Base-by-base conservation (phyloP, 1,139 yeast species). In the Yamadazyma atmosphaerica region DNA sequence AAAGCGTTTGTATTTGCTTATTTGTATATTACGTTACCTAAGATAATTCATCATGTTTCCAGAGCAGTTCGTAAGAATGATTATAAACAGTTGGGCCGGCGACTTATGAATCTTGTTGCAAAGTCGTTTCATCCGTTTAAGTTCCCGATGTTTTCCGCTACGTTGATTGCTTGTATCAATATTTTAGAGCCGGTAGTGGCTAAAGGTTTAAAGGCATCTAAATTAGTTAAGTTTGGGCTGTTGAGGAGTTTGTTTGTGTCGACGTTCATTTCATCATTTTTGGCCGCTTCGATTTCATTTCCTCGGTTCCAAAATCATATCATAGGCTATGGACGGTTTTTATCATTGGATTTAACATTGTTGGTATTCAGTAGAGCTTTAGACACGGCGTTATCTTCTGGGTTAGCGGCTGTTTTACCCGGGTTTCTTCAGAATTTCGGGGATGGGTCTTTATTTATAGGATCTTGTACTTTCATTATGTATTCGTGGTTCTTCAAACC, bases 401-500 rank as follows among this genome's bases (percentile, higher is more conserved):
- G 51, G 4, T 49, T 62, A 38, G 46, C 56, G 15, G 40, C 43
- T 3, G 33, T 55, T 7, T 44, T 52, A 8, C 63, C 64, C 3
- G 33, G 25, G 19, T 12, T 40, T 6, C 10, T 46, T 9, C 50
- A 42, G 30, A 42, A 40, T 11, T 42, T 43, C 32, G 71, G 69
- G 3, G 70, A 65, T 44, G 68, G 58, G 0, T 39, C 50, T 2
- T 48, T 65, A 25, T 65, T 65, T 36, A 54, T 60, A 15, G 54
- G 43, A 1, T 56, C 68, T 23, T 54, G 65, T 45, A 41, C 60
- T 10, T 52, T 57, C 15, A 64, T 65, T 32, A 65, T 65, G 72
- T 63, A 50, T 42, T 47, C 63, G 21, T 65, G 72, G 72, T 65
- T 65, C 44, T 65, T 44, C 42, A 38, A 52, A 32, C 69, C 68